Base-by-base conservation (phyloP, 1,139 yeast species). In the Kodamaea alishanica region DNA sequence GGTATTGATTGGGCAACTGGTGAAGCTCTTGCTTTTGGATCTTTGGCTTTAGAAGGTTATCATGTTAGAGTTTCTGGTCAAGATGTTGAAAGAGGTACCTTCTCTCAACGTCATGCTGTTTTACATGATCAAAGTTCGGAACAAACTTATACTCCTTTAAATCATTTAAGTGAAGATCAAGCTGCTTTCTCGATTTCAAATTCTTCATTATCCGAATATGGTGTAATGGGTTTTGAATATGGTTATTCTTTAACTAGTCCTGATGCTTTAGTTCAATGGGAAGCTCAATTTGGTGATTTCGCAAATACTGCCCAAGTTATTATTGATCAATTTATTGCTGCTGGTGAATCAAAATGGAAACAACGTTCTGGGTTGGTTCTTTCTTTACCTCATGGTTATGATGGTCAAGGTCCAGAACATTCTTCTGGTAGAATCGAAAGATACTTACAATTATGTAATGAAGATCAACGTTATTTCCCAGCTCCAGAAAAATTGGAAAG, bases 361-460 rank as follows among this genome's bases (percentile, higher is more conserved):
- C 98, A 94, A 77, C 86, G 99, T 72, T 86, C 96, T 12, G 99
- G 99, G 63, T 65, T 94, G 50, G 96, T 92, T 35, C 72, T 94
- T 55, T 87, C 97, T 5, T 78, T 94, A 65, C 99, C 99, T 46
- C 99, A 94, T 64, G 99, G 99, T 72, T 94, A 90, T 64, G 99
- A 94, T 66, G 99, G 99, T 53, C 98, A 92, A 75, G 99, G 99
- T 58, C 98, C 98, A 51, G 99, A 94, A 73, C 99, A 94, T 70
- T 92, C 98, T 28, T 87, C 96, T 45, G 97, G 96, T 58, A 84
- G 98, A 77, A 72, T 94, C 44, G 99, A 94, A 74, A 84, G 99
- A 74, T 94, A 89, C 73, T 78, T 94, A 66, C 96, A 87, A 73
- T 71, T 94, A 61, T 84, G 96, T 63, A 92, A 90, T 63, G 99